Base-by-base conservation (phyloP, 768 basidiomycete species). In the Mycena alexandri region DNA sequence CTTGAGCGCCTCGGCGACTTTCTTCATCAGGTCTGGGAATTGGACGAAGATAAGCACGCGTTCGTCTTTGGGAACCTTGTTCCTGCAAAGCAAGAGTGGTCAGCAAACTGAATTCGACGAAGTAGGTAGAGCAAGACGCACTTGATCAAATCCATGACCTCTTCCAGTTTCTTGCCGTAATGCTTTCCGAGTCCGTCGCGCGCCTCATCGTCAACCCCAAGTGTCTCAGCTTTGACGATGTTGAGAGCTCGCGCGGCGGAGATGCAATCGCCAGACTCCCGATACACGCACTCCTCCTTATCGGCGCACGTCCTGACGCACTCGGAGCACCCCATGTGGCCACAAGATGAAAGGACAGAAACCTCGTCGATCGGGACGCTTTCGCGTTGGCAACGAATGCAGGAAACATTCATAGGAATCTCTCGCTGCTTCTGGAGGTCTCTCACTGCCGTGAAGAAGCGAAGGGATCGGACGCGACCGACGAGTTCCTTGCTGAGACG, bases 31-130 rank as follows among this genome's bases (percentile, higher is more conserved):
- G 79, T 98, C 96, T 7, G 89, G 90, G 85, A 96, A 98, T 75
- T 98, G 96, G n/a, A 97, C 93, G 79, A 98, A 98, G 68, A 98
- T 87, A 48, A 98, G 87, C 19, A 96, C 87, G 10, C 94, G 90
- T 72, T 98, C 94, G 22, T 90, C 82, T 70, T 88, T 87, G 12
- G 91, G 89, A 52, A 95, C 85, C 46, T 82, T 80, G 63, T 87
- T 87, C 75, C 92, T 94, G 74, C 24, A 56, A 61, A 65, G 41
- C 5, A 47, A 34, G 43, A 29, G 63, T 46, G 63, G 46, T 57
- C 14, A 61, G n/a, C 43, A 56, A 54, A 55, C 46, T 38, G 34
- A 14, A 36, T 16, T 36, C 5, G n/a, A 51, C 1, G 51, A 60
- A 8, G 53, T 60, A 43, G 14, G 53, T 60, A 43, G 14, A 44